Conservation (phyloP, 768 basidiomycete species). For the Termitomyces heimii region DNA sequence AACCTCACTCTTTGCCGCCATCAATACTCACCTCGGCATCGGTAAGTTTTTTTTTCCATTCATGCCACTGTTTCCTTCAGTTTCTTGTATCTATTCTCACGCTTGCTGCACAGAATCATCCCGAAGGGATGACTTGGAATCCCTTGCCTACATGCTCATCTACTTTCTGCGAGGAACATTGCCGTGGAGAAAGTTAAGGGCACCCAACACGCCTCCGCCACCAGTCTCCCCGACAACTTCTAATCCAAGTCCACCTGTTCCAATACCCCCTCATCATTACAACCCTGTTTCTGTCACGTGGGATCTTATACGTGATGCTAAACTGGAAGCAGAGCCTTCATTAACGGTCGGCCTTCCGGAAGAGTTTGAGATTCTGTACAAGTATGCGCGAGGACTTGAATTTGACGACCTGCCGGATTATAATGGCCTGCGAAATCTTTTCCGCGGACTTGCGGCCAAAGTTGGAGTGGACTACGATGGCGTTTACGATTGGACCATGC, state of each 20-base stretch:
- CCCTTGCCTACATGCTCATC: constrained; percentile 77
- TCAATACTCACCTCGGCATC: constrained; percentile 71
- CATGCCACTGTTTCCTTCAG: neutral
- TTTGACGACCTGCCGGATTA: constrained; percentile 92
- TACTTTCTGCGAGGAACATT: constrained; percentile 75
- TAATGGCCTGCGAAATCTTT: constrained; percentile 70
- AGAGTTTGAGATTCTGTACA: constrained; percentile 77
- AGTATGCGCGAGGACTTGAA: constrained; percentile 75
- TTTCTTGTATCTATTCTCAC: constrained; percentile 1
- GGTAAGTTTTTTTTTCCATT: constrained; percentile 35
- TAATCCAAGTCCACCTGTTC: constrained; percentile 9
- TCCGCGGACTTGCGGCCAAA: constrained; percentile 51
- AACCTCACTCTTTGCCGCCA: constrained; percentile 68
- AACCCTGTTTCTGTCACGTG: constrained; percentile 65
- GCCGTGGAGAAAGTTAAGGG: constrained; percentile 74
- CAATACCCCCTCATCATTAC: constrained; percentile 23
- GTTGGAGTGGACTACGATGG: constrained; percentile 52
- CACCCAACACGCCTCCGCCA: constrained; percentile 27
- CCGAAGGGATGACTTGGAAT: constrained; percentile 75
- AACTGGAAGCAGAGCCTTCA: constrained; percentile 57
- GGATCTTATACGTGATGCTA: constrained; percentile 72
- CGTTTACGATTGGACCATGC: constrained; percentile 37
- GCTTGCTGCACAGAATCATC: constrained; percentile 49
- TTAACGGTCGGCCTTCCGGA: constrained; percentile 73
- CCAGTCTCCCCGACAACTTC: constrained; percentile 20